A percentile compares a stretch with the other conserved stretches of the same genome.
Evolutionary conservation across 1,139 yeast species (phyloP).

Genomic region (Hyphopichia wangnamkhiaoensis): DNA sequence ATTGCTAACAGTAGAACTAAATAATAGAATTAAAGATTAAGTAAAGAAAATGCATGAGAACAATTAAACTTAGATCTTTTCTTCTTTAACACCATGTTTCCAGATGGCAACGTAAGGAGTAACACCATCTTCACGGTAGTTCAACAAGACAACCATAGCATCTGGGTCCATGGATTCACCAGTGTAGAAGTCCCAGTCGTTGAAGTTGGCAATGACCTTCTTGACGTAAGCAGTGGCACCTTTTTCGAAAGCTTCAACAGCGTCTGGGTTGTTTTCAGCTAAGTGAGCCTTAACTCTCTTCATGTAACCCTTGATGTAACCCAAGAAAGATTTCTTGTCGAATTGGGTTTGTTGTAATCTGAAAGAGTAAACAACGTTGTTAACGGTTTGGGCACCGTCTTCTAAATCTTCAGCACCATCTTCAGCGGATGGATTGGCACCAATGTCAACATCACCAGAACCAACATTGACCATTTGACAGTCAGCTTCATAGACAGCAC

Average conservation of each 20-base stretch:
- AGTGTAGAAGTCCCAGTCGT: conserved; percentile 98
- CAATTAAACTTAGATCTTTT: conserved; percentile 67
- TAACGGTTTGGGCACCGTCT: conserved; percentile 84
- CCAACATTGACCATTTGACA: conserved; percentile 87
- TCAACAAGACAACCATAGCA: conserved; percentile 94
- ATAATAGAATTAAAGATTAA: background rate
- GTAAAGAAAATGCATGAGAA: background rate
- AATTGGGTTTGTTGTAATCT: conserved; percentile 93
- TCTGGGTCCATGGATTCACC: conserved; percentile 99
- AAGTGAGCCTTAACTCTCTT: conserved; percentile 88
- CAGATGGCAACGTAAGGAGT: conserved; percentile 97
- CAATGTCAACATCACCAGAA: conserved; percentile 89
- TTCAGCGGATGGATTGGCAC: conserved; percentile 99
- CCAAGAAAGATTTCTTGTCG: conserved; percentile 95
- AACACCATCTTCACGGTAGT: conserved; percentile 99
- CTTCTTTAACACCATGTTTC: conserved; percentile 94
- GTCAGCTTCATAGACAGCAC: conserved; percentile 94
- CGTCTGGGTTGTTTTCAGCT: conserved; percentile 86
- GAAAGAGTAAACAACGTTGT: conserved; percentile 98
- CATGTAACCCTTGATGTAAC: conserved; percentile 99
- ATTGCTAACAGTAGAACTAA: conserved; percentile 4
- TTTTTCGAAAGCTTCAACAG: conserved; percentile 85
- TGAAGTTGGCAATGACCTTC: conserved; percentile 92
- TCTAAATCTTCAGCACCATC: conserved; percentile 75
- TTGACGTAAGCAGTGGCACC: conserved; percentile 95